Base-by-base conservation (phyloP, 495 filamentous ascomycete genomes). In the Umbilicaria muhlenbergii region DNA sequence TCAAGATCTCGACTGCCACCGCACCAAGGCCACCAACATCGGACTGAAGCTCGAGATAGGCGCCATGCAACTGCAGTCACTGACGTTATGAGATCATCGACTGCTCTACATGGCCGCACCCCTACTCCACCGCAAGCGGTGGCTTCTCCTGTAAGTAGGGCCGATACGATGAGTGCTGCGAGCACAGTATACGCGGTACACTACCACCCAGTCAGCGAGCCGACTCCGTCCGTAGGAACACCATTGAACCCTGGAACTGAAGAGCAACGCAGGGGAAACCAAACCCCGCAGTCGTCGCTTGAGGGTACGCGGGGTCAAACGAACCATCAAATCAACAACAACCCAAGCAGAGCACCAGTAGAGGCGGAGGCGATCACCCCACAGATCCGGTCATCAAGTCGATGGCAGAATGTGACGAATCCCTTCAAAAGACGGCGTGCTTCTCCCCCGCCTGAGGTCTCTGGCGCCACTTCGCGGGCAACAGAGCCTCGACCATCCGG, bases 141-240 rank as follows among this genome's bases (percentile, higher is more conserved):
- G 39, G 68, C 73, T 3, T 84, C 83, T 10, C 82, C 84, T 1
- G 61, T 85, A 45, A 88, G 82, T 52, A 71, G 82, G 43, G 74
- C 77, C n/a, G 83, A 92, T 50, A 83, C 81, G 2, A 73, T 77
- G 13, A 83, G 79, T 58, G 76, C 77, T 13, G 73, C 78, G 36
- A 91, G 84, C 58, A 94, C 87, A 3, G 74, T 91, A 12, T 93
- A 94, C 51, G 77, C 80, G 44, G 72, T 94, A 39, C 77, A 79
- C 38, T 87, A 92, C 54, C 81, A 89, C 47, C 73, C 83, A n/a
- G 69, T 80, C 37, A 75, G 73, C 32, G 78, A 79, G 49, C 67
- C 78, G n/a, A 77, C 78, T n/a, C 67, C 68, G 5, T 65, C 74
- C 0, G 60, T 67, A 28, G 55, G 24, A 28, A 48, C 21, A 47